Evolutionary conservation across 768 basidiomycete genomes (phyloP).

Genomic region (Podaxis sp.): DNA sequence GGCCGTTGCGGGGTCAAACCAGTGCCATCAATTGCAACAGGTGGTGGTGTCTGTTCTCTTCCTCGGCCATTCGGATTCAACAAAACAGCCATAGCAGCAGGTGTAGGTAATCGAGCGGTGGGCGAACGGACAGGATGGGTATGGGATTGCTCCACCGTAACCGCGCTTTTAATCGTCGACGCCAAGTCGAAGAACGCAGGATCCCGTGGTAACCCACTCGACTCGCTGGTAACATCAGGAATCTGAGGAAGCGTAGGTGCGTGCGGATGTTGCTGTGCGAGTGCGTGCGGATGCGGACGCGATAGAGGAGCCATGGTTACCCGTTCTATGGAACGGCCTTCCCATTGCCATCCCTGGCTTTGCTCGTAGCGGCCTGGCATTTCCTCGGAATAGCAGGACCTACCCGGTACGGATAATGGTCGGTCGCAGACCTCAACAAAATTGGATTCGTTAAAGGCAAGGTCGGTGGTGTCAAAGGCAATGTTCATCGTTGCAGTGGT

Average conservation of each 20-base stretch:
- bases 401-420: conserved; percentile 2
- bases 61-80: conserved; percentile 35
- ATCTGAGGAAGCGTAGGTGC: conserved; percentile 16
- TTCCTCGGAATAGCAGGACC: conserved; percentile 40
- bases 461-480: conserved; percentile 43
- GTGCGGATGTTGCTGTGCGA: conserved; percentile 7
- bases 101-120: conserved; percentile 43
- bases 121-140: conserved; percentile 29
- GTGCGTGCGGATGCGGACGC: conserved; percentile 14
- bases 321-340: conserved; percentile 3
- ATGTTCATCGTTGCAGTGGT: conserved; percentile 16
- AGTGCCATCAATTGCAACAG: conserved; percentile 6
- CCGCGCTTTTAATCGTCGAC: conserved; percentile 15
- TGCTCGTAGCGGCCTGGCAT: conserved; percentile 35
- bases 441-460: conserved; percentile 41
- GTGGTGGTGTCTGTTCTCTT: conserved; percentile 27
- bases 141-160: conserved; percentile 10
- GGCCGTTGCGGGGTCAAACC: conserved; percentile 17
- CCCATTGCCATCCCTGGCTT: conserved; percentile 15
- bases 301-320: conserved; percentile 20
- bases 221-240: not conserved
- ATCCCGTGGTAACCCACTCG: conserved; percentile 7
- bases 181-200: conserved; percentile 10
- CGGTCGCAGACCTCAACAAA: conserved; percentile 1
- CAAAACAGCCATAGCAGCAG: conserved; percentile 47